These are phyloP conservation scores for Draba incana DNA, from an alignment of 345 rosid genomes.

Conservation along the genomic window DNA sequence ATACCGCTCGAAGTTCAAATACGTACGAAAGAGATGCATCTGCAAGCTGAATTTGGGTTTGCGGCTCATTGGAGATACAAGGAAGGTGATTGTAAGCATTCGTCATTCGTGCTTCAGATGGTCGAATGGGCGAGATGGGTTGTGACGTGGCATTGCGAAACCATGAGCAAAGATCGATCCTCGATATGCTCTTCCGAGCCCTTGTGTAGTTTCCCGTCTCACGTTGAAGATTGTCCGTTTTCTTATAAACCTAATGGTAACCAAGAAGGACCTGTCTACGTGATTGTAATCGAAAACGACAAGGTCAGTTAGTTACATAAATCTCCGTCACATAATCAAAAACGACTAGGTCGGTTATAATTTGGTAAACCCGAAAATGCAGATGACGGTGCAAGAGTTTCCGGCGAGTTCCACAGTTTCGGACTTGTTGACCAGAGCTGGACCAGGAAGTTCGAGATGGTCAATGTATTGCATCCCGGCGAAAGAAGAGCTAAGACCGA, in stretches of 20 bases:
- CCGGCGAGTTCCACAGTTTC: slow-evolving; percentile 69
- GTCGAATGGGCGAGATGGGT: slow-evolving; percentile 99
- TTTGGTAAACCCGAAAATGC: slow-evolving; percentile 30
- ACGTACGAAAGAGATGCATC: slow-evolving; percentile 90
- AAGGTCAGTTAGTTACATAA: slow-evolving; percentile 59
- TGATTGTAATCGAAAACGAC: slow-evolving; percentile 82
- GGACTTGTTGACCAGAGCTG: slow-evolving; percentile 72
- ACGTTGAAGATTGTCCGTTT: slow-evolving; percentile 73
- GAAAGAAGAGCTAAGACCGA: slow-evolving; percentile 88
- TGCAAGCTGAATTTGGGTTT: slow-evolving; percentile 96
- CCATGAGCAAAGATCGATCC: slow-evolving; percentile 67
- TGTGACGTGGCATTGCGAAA: slow-evolving; percentile 89
- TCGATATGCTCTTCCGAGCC: slow-evolving; percentile 54
- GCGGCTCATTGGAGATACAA: slow-evolving; percentile 99
- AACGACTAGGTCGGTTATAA: slow-evolving; percentile 68
- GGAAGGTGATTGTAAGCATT: slow-evolving; percentile 80
- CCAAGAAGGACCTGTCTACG: slow-evolving; percentile 74
- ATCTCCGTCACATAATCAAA: slow-evolving; percentile 50
- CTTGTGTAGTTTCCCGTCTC: slow-evolving; percentile 77
- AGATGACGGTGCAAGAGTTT: slow-evolving; percentile 97
- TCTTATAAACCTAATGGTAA: slow-evolving; percentile 62
- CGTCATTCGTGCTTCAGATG: slow-evolving; percentile 90
- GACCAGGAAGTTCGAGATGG: slow-evolving; percentile 71
- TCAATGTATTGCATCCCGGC: slow-evolving; percentile 64
- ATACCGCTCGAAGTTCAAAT: slow-evolving; percentile 92